A percentile compares a stretch with the other conserved stretches of the same genome.
Conservation (phyloP, 352 stramenopile species). For the Phytophthora sansomeana region DNA sequence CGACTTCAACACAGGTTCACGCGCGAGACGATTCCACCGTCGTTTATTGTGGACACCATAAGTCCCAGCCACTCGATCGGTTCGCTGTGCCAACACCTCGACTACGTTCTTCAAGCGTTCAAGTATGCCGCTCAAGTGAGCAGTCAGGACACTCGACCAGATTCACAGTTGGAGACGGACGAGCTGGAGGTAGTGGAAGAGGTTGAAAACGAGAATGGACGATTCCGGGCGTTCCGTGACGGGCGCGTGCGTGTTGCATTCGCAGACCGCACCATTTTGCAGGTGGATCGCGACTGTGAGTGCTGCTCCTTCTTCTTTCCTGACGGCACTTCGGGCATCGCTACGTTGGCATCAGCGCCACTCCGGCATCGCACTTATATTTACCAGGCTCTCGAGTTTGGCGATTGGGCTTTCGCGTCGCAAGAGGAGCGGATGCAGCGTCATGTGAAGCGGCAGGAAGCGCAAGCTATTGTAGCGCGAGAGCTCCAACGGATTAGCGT, state of each 20-base stretch:
- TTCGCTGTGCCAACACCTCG: slow-evolving; percentile 43
- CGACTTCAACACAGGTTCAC: slow-evolving; percentile 62
- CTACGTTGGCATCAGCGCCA: slow-evolving; percentile 52
- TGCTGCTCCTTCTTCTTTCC: slow-evolving; percentile 63
- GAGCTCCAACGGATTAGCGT: slow-evolving; percentile 61
- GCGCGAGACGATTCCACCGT: slow-evolving; percentile 61
- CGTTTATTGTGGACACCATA: slow-evolving; percentile 27
- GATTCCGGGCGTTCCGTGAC: slow-evolving; percentile 73
- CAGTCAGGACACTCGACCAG: not conserved
- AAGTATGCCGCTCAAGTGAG: slow-evolving; percentile 8
- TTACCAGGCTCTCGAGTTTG: slow-evolving; percentile 61
- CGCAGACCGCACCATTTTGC: slow-evolving; percentile 75
- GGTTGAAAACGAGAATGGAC: slow-evolving; percentile 55
- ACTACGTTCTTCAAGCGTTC: slow-evolving; percentile 44
- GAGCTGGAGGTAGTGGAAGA: slow-evolving; percentile 43
- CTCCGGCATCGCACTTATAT: slow-evolving; percentile 58
- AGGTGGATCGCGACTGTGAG: slow-evolving; percentile 46
- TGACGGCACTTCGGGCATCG: slow-evolving; percentile 45
- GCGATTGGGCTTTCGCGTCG: slow-evolving; percentile 69
- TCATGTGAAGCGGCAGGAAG: slow-evolving; percentile 42
- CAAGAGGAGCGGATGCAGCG: slow-evolving; percentile 58
- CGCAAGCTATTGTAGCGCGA: slow-evolving; percentile 35
- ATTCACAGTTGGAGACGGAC: slow-evolving; percentile 3
- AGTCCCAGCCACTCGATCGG: slow-evolving; percentile 14
- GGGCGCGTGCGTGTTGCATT: slow-evolving; percentile 74